Percentiles rank a stretch among this genome's conserved stretches.
Evolutionary conservation across 352 stramenopile species (phyloP).

Genomic region (Globisporangium sylvaticum): DNA sequence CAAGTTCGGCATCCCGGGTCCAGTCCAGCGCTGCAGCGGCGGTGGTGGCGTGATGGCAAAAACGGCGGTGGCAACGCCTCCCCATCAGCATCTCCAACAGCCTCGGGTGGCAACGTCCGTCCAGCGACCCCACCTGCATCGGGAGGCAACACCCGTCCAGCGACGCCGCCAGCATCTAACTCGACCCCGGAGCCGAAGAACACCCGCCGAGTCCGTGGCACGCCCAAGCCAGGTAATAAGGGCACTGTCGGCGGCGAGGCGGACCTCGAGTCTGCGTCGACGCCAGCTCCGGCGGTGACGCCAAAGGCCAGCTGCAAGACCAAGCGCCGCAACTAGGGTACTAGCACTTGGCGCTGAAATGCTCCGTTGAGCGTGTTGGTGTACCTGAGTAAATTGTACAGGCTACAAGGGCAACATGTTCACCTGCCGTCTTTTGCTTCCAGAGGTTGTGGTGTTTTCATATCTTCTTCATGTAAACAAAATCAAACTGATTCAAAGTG

Average conservation of each 20-base stretch:
- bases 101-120: neutral
- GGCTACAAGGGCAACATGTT: too few relatives aligned
- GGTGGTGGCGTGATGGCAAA: neutral
- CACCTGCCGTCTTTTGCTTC: too few relatives aligned
- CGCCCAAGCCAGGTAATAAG: neutral
- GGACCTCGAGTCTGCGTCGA: neutral
- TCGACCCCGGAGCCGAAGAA: neutral
- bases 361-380: too few relatives aligned
- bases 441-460: too few relatives aligned
- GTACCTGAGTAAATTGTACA: too few relatives aligned
- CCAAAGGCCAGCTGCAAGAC: constrained; percentile 1
- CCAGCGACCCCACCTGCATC: neutral
- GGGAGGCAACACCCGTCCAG: neutral
- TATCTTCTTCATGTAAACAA: too few relatives aligned
- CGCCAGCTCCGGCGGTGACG: neutral
- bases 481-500: too few relatives aligned
- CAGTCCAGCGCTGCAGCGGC: constrained; percentile 38
- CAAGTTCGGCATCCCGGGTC: constrained; percentile 40
- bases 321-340: neutral
- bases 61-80: neutral
- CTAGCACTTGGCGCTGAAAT: neutral
- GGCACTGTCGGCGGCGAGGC: neutral
- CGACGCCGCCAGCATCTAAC: neutral
- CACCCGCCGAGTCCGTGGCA: neutral
- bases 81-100: neutral